Percentiles rank a stretch among this genome's conserved stretches.
Conservation (phyloP, 2,329 filamentous ascomycete genomes). For the Monosporascus sp. region DNA sequence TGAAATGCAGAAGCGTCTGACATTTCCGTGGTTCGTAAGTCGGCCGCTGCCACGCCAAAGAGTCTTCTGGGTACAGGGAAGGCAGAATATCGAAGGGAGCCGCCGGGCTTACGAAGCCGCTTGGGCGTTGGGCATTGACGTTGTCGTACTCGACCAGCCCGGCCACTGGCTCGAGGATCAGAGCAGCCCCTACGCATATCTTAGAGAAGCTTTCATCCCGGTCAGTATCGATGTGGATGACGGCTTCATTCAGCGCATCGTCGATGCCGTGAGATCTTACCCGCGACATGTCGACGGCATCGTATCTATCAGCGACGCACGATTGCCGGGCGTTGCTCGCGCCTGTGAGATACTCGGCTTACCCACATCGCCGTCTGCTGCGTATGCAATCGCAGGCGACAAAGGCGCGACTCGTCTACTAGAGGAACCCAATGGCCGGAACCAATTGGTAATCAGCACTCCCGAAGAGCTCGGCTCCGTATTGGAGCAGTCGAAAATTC, state of each 20-base stretch:
- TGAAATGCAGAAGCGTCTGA: too few species aligned
- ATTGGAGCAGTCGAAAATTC: too few species aligned
- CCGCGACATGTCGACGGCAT: slow-evolving; percentile 28
- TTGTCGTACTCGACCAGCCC: slow-evolving; percentile 31
- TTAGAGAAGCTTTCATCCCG: slow-evolving; percentile 29
- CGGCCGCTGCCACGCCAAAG: too few species aligned
- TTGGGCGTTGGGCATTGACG: slow-evolving; percentile 28
- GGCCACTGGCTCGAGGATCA: slow-evolving; percentile 35
- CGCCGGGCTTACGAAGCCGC: slow-evolving; percentile 15
- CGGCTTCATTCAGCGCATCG: slow-evolving; percentile 23
- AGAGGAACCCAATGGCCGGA: slow-evolving; percentile 7
- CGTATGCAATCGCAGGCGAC: slow-evolving; percentile 25
- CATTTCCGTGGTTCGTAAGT: too few species aligned
- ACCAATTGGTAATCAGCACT: too few species aligned
- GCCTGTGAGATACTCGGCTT: slow-evolving; percentile 28
- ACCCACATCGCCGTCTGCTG: slow-evolving; percentile 22
- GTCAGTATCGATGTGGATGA: slow-evolving; percentile 23
- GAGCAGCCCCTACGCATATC: slow-evolving; percentile 7
- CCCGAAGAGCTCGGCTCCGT: background rate
- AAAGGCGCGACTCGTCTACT: slow-evolving; percentile 25
- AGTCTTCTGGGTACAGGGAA: too few species aligned
- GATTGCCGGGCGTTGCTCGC: slow-evolving; percentile 22
- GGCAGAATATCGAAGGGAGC: too few species aligned
- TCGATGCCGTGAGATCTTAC: slow-evolving; percentile 21
- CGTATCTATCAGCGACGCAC: slow-evolving; percentile 30